Percentiles rank a stretch among this genome's conserved stretches.
phyloP scores from a whole-genome alignment of 2,329 filamentous ascomycete species.

The Botryotinia globosa region DNA sequence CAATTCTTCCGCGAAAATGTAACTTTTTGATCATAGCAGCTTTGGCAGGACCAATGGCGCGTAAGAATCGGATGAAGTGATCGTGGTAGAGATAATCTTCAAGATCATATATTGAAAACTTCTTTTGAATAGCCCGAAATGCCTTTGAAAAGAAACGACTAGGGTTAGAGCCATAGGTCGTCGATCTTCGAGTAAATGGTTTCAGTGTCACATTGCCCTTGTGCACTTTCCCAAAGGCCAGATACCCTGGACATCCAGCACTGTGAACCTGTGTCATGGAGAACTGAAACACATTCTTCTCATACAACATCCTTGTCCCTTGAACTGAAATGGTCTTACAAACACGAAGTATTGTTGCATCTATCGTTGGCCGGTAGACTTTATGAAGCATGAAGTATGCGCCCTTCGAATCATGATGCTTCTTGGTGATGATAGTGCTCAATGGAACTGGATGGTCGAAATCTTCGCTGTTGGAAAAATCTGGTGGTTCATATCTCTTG shows the following conservation, averaged over 20 bases:
- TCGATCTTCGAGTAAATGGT: neutral
- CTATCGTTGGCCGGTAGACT: neutral
- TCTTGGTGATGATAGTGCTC: neutral
- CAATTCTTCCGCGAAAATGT: neutral
- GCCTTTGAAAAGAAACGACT: neutral
- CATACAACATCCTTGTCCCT: neutral
- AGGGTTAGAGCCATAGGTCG: too few species aligned
- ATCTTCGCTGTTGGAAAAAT: rapidly evolving
- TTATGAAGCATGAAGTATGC: neutral
- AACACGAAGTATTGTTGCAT: neutral
- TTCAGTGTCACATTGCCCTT: neutral
- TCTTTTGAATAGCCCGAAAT: neutral
- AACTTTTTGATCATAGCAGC: neutral
- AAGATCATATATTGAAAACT: neutral
- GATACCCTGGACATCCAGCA: neutral
- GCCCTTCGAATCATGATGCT: neutral
- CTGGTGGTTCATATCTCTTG: neutral
- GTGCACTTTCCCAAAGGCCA: neutral
- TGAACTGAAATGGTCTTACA: neutral
- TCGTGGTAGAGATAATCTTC: neutral
- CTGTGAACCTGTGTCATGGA: neutral
- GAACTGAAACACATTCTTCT: neutral
- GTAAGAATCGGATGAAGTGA: neutral
- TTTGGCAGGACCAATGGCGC: neutral
- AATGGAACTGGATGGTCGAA: neutral